Percentiles rank a stretch among this genome's conserved stretches.
Evolutionary conservation across 352 stramenopile species (phyloP).

Genomic region (Globisporangium parvum): DNA sequence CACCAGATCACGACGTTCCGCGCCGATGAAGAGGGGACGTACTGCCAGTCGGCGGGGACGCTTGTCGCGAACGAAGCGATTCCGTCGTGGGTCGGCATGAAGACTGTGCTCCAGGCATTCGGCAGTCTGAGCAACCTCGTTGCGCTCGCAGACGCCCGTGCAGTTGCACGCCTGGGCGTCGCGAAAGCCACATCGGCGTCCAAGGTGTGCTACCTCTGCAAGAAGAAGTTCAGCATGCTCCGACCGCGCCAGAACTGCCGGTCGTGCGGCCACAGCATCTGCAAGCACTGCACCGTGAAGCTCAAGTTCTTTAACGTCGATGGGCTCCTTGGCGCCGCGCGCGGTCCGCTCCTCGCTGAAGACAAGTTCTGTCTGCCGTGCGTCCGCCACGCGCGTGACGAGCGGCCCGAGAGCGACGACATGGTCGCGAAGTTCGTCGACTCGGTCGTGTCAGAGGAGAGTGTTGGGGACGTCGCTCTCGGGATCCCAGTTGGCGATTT

Average conservation of each 20-base stretch:
- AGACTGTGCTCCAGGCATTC: conserved; percentile 10
- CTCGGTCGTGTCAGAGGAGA: conserved; percentile 11
- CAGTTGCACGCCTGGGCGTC: conserved; percentile 1
- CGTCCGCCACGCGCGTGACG: conserved; percentile 7
- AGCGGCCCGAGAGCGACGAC: conserved; percentile 7
- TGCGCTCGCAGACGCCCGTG: conserved; percentile 8
- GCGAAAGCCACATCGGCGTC: background rate
- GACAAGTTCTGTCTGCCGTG: conserved; percentile 14
- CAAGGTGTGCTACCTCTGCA: conserved; percentile 12
- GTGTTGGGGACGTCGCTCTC: conserved; percentile 4
- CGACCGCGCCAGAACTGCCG: conserved; percentile 5
- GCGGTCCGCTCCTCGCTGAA: conserved; percentile 1
- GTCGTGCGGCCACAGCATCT: conserved; percentile 8
- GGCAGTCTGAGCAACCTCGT: conserved; percentile 7
- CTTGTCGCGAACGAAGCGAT: conserved; percentile 5
- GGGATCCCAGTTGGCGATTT: conserved; percentile 4
- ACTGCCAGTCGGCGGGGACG: conserved; percentile 3
- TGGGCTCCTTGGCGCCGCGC: background rate
- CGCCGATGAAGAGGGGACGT: conserved; percentile 7
- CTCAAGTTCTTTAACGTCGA: conserved; percentile 10
- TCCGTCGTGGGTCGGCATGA: conserved; percentile 11
- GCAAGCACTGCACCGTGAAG: conserved; percentile 12
- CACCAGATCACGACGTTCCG: conserved; percentile 9
- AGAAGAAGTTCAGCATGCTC: conserved; percentile 11
- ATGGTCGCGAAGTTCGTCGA: conserved; percentile 5